These are phyloP conservation scores for Curvularia eragrostidis DNA, from an alignment of 2,329 filamentous ascomycete genomes.

Conservation along the genomic window DNA sequence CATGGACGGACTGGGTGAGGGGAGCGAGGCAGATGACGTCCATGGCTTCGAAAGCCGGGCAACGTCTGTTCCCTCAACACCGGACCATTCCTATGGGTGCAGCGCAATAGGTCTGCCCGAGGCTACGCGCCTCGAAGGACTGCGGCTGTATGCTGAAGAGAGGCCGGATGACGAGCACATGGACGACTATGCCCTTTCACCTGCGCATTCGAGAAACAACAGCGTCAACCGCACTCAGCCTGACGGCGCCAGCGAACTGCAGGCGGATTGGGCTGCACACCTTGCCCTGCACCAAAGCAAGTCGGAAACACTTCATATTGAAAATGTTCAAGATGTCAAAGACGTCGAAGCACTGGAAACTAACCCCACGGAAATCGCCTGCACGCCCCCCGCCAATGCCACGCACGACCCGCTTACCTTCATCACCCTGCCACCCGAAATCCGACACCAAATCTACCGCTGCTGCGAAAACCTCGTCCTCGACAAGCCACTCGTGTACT, in stretches of 20 bases:
- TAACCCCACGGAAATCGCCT: not conserved
- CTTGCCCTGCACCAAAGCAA: slow-evolving; percentile 16
- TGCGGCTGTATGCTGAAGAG: slow-evolving; percentile 25
- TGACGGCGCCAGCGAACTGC: slow-evolving; percentile 23
- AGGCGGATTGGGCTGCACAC: slow-evolving; percentile 32
- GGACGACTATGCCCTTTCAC: slow-evolving; percentile 41
- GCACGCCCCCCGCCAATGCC: slow-evolving; percentile 6
- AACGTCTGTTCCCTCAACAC: slow-evolving; percentile 32
- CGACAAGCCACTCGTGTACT: slow-evolving; percentile 50
- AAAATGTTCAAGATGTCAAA: slow-evolving; percentile 1
- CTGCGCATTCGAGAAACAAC: slow-evolving; percentile 30
- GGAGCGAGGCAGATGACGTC: slow-evolving; percentile 27
- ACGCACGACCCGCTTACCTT: slow-evolving; percentile 33
- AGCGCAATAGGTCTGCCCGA: slow-evolving; percentile 31
- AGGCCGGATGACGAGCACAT: slow-evolving; percentile 34
- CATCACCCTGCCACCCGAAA: slow-evolving; percentile 47
- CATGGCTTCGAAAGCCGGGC: slow-evolving; percentile 27
- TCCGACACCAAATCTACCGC: slow-evolving; percentile 49
- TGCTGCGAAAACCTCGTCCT: slow-evolving; percentile 46
- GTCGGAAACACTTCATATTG: slow-evolving; percentile 20
- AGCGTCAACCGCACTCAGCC: slow-evolving; percentile 27
- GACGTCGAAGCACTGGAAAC: not conserved
- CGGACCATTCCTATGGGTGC: slow-evolving; percentile 26
- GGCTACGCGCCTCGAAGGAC: slow-evolving; percentile 25
- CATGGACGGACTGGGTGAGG: slow-evolving; percentile 26